Evolutionary conservation across 192 early-diverging fungal species (phyloP).

Genomic region (Backusella tuberculispora): DNA sequence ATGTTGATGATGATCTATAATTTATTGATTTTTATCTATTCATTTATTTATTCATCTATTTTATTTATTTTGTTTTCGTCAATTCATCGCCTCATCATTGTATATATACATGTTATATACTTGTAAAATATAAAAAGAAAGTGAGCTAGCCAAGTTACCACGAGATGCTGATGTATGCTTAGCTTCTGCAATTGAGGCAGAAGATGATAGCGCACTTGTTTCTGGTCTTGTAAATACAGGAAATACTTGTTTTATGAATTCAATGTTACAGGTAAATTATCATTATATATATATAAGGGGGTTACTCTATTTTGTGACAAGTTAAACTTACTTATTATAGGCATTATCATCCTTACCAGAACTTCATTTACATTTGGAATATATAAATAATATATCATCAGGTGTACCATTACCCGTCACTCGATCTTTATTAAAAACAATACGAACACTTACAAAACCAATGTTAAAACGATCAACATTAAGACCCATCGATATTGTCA

Average conservation of each 20-base stretch:
- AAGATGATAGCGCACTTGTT: constrained; percentile 32
- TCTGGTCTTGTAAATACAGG: constrained; percentile 87
- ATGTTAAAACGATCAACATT: constrained; percentile 47
- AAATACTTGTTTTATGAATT: constrained; percentile 95
- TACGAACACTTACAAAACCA: constrained; percentile 42
- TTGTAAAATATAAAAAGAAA: background rate
- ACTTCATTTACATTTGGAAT: constrained; percentile 46
- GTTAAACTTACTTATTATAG: constrained; percentile 20
- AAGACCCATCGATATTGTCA: constrained; percentile 63
- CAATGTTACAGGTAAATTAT: constrained; percentile 75
- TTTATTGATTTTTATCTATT: no score
- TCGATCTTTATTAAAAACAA: constrained; percentile 25
- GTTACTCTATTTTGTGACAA: constrained; percentile 13
- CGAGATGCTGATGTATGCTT: constrained; percentile 11
- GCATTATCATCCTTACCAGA: constrained; percentile 46
- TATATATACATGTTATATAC: no score
- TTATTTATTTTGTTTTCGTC: no score
- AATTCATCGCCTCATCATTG: no score
- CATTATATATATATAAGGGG: constrained; percentile 12
- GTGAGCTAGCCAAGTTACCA: constrained; percentile 2
- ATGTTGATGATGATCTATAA: no score
- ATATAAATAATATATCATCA: constrained; percentile 23
- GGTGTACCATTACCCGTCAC: constrained; percentile 25
- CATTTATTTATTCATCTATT: no score
- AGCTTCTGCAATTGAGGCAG: background rate